Base-by-base conservation (phyloP, 768 basidiomycete species). In the Trametes cinnabarina region DNA sequence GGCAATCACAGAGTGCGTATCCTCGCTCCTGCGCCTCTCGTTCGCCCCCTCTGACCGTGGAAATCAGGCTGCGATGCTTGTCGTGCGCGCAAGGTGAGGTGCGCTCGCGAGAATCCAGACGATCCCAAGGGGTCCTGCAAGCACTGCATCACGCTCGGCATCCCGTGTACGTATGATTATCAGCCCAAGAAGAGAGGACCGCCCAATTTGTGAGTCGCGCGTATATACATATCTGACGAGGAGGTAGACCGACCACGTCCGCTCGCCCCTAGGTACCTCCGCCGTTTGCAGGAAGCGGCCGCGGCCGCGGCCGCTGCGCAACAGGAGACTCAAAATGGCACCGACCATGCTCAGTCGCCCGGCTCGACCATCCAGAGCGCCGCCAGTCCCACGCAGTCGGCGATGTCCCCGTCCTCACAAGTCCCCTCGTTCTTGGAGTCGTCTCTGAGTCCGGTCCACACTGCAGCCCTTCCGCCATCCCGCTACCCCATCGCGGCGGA, bases 171-270 rank as follows among this genome's bases (percentile, higher is more conserved):
- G 1, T 96, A 94, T 65, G 89, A 92, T 68, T 95, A 95, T 70
- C 89, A 91, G 69, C 94, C 94, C 19, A 94, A 94, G 79, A 95
- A 95, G 73, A 79, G 94, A 55, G 94, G 94, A 0, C 94, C 94
- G 3, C 94, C 93, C 2, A 95, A 95, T 72, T 78, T 94, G 90
- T 95, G 72, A 72, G 85, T 68, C 26, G 43, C 37, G 25, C 15
- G 15, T 2, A 28, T 7, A 42, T 41, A 50, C 30, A 35, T 23
- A 44, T 43, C 32, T 19, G 51, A 46, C 39, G 26, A 40, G 39
- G 44, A 67, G 39, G 55, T 66, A 53, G 47, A 48, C 53, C 41
- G 43, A 57, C 49, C 14, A 35, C 50, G 20, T 43, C 53, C 26
- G 49, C 25, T 26, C 35, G 15, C 25, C 39, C 8, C 25, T 61